Base-by-base conservation (phyloP, 2,329 filamentous ascomycete genomes). In the Niveomyces coronatus region DNA sequence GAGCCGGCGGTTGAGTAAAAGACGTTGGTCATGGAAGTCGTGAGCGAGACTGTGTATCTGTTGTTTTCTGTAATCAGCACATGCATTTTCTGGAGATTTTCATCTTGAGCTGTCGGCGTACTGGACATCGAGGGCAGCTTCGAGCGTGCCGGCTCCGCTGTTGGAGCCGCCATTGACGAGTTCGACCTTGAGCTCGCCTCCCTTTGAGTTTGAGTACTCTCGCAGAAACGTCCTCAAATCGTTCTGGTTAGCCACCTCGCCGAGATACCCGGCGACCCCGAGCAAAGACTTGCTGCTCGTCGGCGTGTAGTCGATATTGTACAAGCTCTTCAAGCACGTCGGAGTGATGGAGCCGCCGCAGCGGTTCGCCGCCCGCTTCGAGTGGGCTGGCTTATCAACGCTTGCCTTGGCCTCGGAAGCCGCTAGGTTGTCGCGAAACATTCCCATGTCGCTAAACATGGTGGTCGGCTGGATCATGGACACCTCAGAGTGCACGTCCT, bases 231-330 rank as follows among this genome's bases (percentile, higher is more conserved):
- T 14, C 9, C 14, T 11, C 4, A 19, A 9, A 5, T 14, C 5
- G n/a, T 20, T 32, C 4, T 29, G 19, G 10, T 28, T 24, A 15
- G 33, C 33, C 27, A 28, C 14, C 3, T 35, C 20, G 4, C 15
- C 27, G 5, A 40, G 29, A 27, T 35, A 40, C 6, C 37, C 37
- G 15, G 20, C 20, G 13, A 40, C 37, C 24, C 37, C 37, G 10
- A 40, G 37, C 19, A 35, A 16, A 3, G 37, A 35, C 14, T 30
- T 30, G 31, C 32, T 35, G 26, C 31, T 35, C 11, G 11, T 30
- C 9, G 37, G 31, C 4, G 31, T 40, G 19, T 40, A 40, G 31
- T 29, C 31, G 26, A 40, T 35, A 26, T 40, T 35, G 19, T 40
- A 40, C 37, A 35, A 24, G 31, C 9, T 18, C 4, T 15, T 27